Base-by-base conservation (phyloP, 495 filamentous ascomycete genomes). In the Cenococcum geophilum region DNA sequence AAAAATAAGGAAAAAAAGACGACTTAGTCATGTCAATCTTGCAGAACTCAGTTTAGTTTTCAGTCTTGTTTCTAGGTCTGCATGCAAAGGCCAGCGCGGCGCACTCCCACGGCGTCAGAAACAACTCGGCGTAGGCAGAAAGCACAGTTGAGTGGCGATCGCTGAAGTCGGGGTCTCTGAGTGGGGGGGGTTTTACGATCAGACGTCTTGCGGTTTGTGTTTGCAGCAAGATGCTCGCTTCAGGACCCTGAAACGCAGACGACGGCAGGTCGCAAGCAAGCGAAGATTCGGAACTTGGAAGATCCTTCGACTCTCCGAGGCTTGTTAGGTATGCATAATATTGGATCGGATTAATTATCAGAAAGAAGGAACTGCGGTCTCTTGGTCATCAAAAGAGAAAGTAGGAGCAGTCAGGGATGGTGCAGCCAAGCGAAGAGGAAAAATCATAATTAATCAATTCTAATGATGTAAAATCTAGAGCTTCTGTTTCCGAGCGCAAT, bases 161-260 rank as follows among this genome's bases (percentile, higher is more conserved):
- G 8, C 21, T 58, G 6, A 32, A 6, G 27, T 6, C 27, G 27
- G 27, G 42, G 58, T 57, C 42, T 48, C 58, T 50, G 55, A 58
- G 23, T 55, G 45, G 55, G 55, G 59, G 62, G 56, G 59, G 66
- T 59, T 59, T 53, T 25, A 54, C 36, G 56, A 48, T 68, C 59
- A 65, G 66, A 69, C 66, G 55, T 35, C 34, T 22, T 54, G 51
- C 52, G 66, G 59, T 65, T 69, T 34, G 60, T 40, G 59, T 56
- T 1, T 65, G 66, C 37, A 6, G 35, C 55, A 56, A 63, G 57
- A 40, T 49, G 37, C 57, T 67, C 64, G 64, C 64, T 67, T 67
- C 62, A 62, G 59, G 63, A 50, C 27, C 27, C 11, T 60, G 66
- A 65, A 59, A 69, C 66, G 55, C 57, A 25, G 49, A 42, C 53